phyloP scores from a whole-genome alignment of 495 filamentous ascomycete species.

The Annulohypoxylon stygium region DNA sequence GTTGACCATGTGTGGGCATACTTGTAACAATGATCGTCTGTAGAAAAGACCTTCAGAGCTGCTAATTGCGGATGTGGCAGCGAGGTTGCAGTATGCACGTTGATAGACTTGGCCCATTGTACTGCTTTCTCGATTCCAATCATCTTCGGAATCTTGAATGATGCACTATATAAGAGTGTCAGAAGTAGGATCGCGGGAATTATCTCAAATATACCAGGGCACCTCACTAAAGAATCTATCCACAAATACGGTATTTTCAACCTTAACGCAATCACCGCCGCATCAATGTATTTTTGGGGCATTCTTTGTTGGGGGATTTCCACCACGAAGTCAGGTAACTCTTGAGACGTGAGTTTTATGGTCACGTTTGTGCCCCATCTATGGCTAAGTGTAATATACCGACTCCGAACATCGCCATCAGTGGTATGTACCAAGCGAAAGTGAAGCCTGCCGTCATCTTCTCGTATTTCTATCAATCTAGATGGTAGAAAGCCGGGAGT shows the following conservation, averaged over 20 bases:
- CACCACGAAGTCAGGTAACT: neutral
- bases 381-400: conserved; percentile 14
- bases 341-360: conserved; percentile 3
- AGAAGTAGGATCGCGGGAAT: neutral
- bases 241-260: conserved; percentile 8
- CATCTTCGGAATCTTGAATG: conserved; percentile 11
- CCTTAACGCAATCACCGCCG: neutral
- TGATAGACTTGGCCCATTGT: conserved; percentile 5
- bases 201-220: neutral
- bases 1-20: neutral
- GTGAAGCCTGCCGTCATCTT: neutral
- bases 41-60: conserved; percentile 14
- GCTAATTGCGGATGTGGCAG: conserved; percentile 8
- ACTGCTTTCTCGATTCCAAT: conserved; percentile 13
- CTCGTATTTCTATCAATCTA: conserved; percentile 12
- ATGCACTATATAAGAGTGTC: neutral
- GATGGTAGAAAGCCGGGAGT: neutral
- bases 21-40: neutral
- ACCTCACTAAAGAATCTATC: conserved; percentile 15
- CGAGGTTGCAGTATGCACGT: conserved; percentile 14
- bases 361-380: neutral
- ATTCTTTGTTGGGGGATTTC: conserved; percentile 1
- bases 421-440: neutral
- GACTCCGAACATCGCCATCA: neutral
- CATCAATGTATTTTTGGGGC: conserved; percentile 18